Base-by-base conservation (phyloP, 257 asterid species). In the Orobanche coerulescens region DNA sequence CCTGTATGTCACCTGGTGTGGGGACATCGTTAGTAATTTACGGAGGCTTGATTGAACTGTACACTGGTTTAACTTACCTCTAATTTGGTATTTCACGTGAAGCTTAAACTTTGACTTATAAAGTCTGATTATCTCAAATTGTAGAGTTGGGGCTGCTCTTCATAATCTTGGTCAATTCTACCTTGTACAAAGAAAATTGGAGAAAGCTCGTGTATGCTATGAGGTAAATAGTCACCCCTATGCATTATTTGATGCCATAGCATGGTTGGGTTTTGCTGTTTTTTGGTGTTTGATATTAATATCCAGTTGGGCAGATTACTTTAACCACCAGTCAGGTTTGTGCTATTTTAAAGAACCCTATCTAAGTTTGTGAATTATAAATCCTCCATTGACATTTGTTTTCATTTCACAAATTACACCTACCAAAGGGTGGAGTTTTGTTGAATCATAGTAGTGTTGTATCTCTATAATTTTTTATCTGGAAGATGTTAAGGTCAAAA, bases 81-180 rank as follows among this genome's bases (percentile, higher is more conserved):
- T 55, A 20, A 26, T 50, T 46, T 65, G 66, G 65, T n/a, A 62
- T 54, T 34, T 59, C 50, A 37, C 36, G 31, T 58, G 66, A 58
- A 61, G 69, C 52, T 34, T 68, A 64, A 36, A 36, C 56, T 28
- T 22, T 51, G 34, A 65, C 54, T 47, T 55, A 46, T 19, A 37
- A 50, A 11, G 53, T 44, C 58, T 22, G 2, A 13, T 16, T 36
- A 5, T 56, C 37, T 46, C 57, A 37, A 52, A 15, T 76, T 67
- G 20, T 63, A 92, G 98, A 79, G 96, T 92, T 72, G 98, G 95
- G 37, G 96, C 96, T 49, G 96, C 98, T 62, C 80, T 88, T 78
- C 96, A 86, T 79, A 92, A 92, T 78, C 85, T 92, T 28, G 98
- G 98, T 28, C 95, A 81, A 57, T 88, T 88, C 79, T 88, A 81